Evolutionary conservation across 2,329 filamentous ascomycete species (phyloP).

Genomic region (Pseudogymnoascus pannorum): DNA sequence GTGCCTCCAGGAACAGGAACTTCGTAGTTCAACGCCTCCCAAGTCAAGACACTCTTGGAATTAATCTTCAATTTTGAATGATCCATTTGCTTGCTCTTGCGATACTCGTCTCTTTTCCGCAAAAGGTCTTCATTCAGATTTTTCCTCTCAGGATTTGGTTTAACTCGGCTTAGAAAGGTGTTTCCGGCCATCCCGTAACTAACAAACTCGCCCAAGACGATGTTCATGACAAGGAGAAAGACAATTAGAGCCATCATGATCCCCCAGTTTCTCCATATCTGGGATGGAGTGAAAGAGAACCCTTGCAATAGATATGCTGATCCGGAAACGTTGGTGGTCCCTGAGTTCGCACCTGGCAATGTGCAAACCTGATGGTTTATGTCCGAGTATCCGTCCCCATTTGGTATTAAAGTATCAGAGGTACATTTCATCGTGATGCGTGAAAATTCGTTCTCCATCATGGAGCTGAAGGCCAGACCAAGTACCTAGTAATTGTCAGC

Average conservation of each 20-base stretch:
- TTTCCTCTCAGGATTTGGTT: conserved; percentile 60
- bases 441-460: conserved; percentile 66
- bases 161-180: conserved; percentile 67
- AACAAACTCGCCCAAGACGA: conserved; percentile 52
- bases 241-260: conserved; percentile 58
- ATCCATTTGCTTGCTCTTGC: conserved; percentile 13
- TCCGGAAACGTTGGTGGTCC: conserved; percentile 43
- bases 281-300: conserved; percentile 43
- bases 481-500: too few species aligned
- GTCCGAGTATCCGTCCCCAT: conserved; percentile 37
- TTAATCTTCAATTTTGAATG: conserved; percentile 34
- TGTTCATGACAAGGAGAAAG: conserved; percentile 50
- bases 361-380: conserved; percentile 43
- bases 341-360: conserved; percentile 48
- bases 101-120: neutral
- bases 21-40: conserved; percentile 62
- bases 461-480: conserved; percentile 60
- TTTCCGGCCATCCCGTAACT: conserved; percentile 73
- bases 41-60: conserved; percentile 65
- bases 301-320: conserved; percentile 51
- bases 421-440: conserved; percentile 46
- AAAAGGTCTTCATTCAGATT: conserved; percentile 35
- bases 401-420: conserved; percentile 43
- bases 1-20: conserved; percentile 55
- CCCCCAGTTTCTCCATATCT: conserved; percentile 54